Conservation (phyloP, 331 rosid genomes). For the Prunus yedoensis region DNA sequence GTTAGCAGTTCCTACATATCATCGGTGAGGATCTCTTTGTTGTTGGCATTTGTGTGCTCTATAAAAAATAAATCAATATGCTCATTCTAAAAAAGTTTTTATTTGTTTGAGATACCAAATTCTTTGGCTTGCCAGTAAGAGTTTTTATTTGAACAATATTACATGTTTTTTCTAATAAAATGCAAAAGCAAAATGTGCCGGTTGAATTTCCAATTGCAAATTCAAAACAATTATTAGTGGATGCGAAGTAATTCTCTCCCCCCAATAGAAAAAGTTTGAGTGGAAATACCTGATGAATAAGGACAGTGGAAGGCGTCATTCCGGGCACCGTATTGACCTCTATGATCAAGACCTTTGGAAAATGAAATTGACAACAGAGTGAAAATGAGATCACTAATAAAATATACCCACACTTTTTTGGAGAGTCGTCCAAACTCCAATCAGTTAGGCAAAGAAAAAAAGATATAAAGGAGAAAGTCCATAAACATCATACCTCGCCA, state of each 20-base stretch:
- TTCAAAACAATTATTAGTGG: neutral
- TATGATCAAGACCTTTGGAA: conserved; percentile 69
- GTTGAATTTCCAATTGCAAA: neutral
- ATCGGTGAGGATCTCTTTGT: neutral
- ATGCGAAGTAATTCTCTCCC: neutral
- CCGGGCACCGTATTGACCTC: conserved; percentile 98
- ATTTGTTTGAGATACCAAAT: neutral
- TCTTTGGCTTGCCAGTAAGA: neutral
- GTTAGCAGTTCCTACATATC: conserved; percentile 19
- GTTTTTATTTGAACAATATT: neutral
- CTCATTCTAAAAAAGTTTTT: neutral
- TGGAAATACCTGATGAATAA: conserved; percentile 78
- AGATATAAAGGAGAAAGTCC: too few species aligned
- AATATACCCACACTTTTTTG: neutral
- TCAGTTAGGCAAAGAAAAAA: neutral
- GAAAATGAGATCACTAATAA: neutral
- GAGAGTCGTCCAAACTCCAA: neutral
- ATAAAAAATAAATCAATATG: neutral
- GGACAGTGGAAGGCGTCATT: conserved; percentile 96
- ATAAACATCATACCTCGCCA: conserved; percentile 64
- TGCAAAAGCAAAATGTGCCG: neutral
- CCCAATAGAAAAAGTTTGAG: neutral
- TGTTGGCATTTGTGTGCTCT: neutral
- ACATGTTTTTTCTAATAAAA: neutral
- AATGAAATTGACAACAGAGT: conserved; percentile 29